Evolutionary conservation across 495 filamentous ascomycete genomes (phyloP), one percentile per base, ranked within the genome.

Genomic region (Emericellopsis terricola): DNA sequence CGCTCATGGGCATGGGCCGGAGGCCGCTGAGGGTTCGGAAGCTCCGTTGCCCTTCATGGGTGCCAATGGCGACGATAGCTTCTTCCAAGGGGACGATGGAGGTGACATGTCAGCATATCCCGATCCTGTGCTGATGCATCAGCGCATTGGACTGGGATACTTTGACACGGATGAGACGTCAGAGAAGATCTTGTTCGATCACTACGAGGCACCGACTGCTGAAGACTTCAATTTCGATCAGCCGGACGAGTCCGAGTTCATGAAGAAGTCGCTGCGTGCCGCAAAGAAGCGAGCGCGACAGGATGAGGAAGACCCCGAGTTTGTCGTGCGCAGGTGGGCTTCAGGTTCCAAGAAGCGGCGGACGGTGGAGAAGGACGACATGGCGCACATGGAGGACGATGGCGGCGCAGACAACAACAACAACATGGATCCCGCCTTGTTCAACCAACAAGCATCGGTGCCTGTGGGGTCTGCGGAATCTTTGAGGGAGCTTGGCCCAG

Each of bases 81-180:
- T n/a, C n/a, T n/a, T n/a, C n/a, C n/a, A n/a, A n/a, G n/a, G n/a
- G n/a, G n/a, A n/a, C n/a, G n/a, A n/a, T n/a, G n/a, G n/a, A n/a
- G n/a, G n/a, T n/a, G n/a, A n/a, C n/a, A 38, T 15, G 19, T 61
- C 61, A 1, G 39, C 55, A 1, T 68, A 66, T 36, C 62, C 62
- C 6, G 60, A 68, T 36, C 55, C 61, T n/a, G 39, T 49, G 20
- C 43, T 61, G 4, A 49, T 48, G 17, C 47, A 51, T n/a, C 55
- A 57, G 28, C 50, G 61, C 8, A 55, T 69, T 43, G 66, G 65
- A 15, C 56, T 62, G 47, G 64, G 64, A 15, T 68, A 65, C 45
- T 70, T 66, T 41, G 52, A 67, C 30, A 64, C 68, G 41, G 62
- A 64, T 33, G 62, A 64, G 38, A 60, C 55, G 34, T 45, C 59